Conservation (phyloP, 495 filamentous ascomycete species). For the Melanomma pulvis-pyrius region DNA sequence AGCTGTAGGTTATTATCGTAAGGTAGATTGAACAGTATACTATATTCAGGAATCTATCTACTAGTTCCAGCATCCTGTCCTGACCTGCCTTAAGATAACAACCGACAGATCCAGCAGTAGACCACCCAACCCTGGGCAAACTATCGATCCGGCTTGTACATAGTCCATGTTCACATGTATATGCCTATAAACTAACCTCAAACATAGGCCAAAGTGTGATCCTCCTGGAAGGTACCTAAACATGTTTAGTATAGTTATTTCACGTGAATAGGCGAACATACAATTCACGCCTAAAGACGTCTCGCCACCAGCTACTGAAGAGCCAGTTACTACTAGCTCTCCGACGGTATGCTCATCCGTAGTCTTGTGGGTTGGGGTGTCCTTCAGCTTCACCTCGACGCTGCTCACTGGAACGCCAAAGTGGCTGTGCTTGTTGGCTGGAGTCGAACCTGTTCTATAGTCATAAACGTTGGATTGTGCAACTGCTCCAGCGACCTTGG, state of each 20-base stretch:
- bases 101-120: no score
- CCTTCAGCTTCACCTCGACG: constrained; percentile 72
- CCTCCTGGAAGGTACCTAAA: constrained; percentile 38
- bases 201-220: constrained; percentile 42
- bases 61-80: no score
- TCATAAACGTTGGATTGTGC: constrained; percentile 84
- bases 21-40: no score
- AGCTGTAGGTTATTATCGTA: no score
- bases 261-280: constrained; percentile 4
- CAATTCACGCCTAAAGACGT: constrained; percentile 57
- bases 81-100: no score
- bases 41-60: no score
- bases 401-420: constrained; percentile 82
- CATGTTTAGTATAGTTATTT: neutral
- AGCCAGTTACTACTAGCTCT: constrained; percentile 68
- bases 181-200: neutral
- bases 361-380: constrained; percentile 61
- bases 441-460: constrained; percentile 63
- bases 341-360: constrained; percentile 60
- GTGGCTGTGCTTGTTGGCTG: constrained; percentile 59
- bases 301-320: constrained; percentile 67
- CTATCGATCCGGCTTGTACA: neutral
- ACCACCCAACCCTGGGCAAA: no score
- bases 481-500: constrained; percentile 81
- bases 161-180: neutral